A percentile compares a stretch with the other conserved stretches of the same genome.
Conservation (phyloP, 2,329 filamentous ascomycete species). For the Arachnomyces sp. region DNA sequence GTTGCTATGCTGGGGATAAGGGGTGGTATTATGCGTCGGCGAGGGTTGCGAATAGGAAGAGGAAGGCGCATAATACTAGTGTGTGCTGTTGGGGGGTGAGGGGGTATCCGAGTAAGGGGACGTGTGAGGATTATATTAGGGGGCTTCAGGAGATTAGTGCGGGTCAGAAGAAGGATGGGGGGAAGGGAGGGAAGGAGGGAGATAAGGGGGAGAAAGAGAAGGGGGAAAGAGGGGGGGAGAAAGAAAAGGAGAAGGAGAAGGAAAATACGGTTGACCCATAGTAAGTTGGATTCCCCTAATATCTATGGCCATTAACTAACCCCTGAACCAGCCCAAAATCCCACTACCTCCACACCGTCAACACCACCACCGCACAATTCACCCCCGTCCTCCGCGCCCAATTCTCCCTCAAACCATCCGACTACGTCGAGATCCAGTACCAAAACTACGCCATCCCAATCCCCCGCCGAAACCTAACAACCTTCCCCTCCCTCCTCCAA, state of each 20-base stretch:
- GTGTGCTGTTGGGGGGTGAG: no score
- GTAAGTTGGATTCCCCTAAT: constrained; percentile 2
- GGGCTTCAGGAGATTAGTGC: no score
- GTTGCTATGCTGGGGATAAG: neutral
- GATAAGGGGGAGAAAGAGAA: no score
- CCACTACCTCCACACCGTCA: constrained; percentile 11
- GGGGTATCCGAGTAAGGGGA: no score
- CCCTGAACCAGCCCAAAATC: constrained; percentile 8
- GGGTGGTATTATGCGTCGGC: no score
- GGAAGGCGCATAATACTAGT: no score
- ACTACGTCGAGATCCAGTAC: constrained; percentile 11
- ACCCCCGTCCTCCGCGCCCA: constrained; percentile 9
- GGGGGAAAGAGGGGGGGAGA: no score
- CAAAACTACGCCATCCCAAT: constrained; percentile 9
- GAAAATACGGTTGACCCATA: constrained; percentile 3
- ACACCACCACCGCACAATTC: constrained; percentile 6
- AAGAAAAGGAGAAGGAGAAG: neutral
- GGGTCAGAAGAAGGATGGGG: no score
- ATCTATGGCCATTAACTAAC: neutral
- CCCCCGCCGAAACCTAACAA: constrained; percentile 3
- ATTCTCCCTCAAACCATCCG: constrained; percentile 2
- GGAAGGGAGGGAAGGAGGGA: no score
- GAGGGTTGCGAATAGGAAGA: no score
- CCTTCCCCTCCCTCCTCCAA: constrained; percentile 4
- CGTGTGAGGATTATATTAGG: no score